Base-by-base conservation (phyloP, 2,329 filamentous ascomycete species). In the Elsinoe fawcettii region DNA sequence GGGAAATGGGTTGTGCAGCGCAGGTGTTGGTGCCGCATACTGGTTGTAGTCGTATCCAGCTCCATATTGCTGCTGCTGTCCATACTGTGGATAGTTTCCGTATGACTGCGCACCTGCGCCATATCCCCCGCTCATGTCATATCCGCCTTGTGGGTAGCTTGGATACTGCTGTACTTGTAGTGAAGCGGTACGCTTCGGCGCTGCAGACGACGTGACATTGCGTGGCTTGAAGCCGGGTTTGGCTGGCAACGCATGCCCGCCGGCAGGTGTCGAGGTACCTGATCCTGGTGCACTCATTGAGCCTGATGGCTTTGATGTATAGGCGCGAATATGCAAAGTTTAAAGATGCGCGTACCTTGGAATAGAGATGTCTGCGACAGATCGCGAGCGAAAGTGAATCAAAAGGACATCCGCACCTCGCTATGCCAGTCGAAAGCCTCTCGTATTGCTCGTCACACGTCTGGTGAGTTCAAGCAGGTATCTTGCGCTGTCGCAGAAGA, bases 1-100 rank as follows among this genome's bases (percentile, higher is more conserved):
- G 9, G 85, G 85, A 68, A 95, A 96, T 0, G 91, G 88, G 69
- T 95, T 95, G 60, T 82, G 79, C 62, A 91, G 91, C 63, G 87
- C 83, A 9, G 87, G 86, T 9, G 83, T 72, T 47, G 74, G 67
- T 14, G 59, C 37, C 37, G 61, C 58, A 34, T 65, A 64, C 32
- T 58, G 54, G 16, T 54, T 61, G 59, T 18, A 57, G 72, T 71
- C 58, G 12, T 58, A 53, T 12, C 46, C 47, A 12, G 44, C 56
- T 12, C 34, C 41, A 66, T 80, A 78, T 68, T 78, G 75, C 61
- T 69, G 69, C 61, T 67, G 71, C 63, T 77, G 69, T 32, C 70
- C 69, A 58, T 74, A 63, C 60, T 66, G 62, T 61, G 66, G 63
- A 64, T 71, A 70, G 47, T 16, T 20, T 7, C 56, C 43, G n/a